Evolutionary conservation across 768 basidiomycete genomes (phyloP).

Genomic region (Tylopilus vinaceipallidus): DNA sequence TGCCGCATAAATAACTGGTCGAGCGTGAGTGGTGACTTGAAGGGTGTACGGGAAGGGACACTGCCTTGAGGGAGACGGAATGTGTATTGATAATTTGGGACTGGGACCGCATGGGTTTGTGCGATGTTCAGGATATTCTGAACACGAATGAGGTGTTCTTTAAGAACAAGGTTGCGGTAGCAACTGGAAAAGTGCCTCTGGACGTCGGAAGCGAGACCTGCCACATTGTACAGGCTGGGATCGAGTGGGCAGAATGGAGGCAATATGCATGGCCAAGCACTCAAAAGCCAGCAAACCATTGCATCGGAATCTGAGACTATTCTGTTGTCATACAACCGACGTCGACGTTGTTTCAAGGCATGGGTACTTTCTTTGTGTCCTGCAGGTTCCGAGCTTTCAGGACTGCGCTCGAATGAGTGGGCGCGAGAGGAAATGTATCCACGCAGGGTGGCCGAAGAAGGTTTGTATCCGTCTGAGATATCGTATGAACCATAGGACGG

Average conservation of each 20-base stretch:
- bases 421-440: not conserved
- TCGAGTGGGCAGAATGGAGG: conserved; percentile 2
- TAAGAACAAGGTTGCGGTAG: conserved; percentile 7
- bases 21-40: not conserved
- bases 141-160: conserved; percentile 11
- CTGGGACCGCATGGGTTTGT: not conserved
- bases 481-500: conserved; percentile 11
- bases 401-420: not conserved
- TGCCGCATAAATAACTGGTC: conserved; percentile 7
- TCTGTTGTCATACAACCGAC: not conserved
- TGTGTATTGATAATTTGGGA: not conserved
- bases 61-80: not conserved
- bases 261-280: conserved; percentile 12
- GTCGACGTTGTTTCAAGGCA: not conserved
- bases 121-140: conserved; percentile 4
- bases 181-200: conserved; percentile 8
- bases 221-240: not conserved
- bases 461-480: conserved; percentile 8
- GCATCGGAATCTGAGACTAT: not conserved
- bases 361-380: not conserved
- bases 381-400: not conserved
- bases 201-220: not conserved
- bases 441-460: not conserved
- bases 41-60: not conserved
- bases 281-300: conserved; percentile 1